Conservation (phyloP, 306 rosid genomes). For the Mimosa pudica region DNA sequence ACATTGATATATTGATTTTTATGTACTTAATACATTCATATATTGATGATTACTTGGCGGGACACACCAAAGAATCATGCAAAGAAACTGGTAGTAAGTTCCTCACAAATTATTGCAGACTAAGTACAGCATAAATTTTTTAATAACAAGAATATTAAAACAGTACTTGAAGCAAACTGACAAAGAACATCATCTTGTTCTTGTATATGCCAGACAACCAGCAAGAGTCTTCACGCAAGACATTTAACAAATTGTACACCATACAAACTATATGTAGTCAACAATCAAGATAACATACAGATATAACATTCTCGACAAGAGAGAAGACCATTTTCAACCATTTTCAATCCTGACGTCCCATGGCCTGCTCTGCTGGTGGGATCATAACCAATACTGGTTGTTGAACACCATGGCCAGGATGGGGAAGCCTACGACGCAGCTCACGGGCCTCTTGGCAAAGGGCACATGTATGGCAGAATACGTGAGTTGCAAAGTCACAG, state of each 20-base stretch:
- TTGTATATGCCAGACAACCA: slow-evolving; percentile 27
- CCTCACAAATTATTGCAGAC: slow-evolving; percentile 19
- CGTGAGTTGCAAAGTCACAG: slow-evolving; percentile 82
- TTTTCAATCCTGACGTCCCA: slow-evolving; percentile 75
- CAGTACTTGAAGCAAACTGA: slow-evolving; percentile 22
- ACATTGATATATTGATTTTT: not conserved
- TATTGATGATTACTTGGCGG: not conserved
- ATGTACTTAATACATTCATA: not conserved
- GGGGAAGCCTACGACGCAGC: slow-evolving; percentile 86
- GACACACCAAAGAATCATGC: slow-evolving; percentile 26
- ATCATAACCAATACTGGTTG: slow-evolving; percentile 77
- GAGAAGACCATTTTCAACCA: not conserved
- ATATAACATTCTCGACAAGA: slow-evolving; percentile 20
- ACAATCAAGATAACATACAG: slow-evolving; percentile 25
- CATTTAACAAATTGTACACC: slow-evolving; percentile 15
- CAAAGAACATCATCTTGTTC: slow-evolving; percentile 6
- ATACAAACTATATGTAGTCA: slow-evolving; percentile 19
- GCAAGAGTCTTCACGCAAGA: slow-evolving; percentile 20
- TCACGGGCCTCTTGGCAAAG: slow-evolving; percentile 99
- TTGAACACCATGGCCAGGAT: slow-evolving; percentile 86
- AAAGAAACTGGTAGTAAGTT: not conserved
- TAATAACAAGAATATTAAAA: slow-evolving; percentile 16
- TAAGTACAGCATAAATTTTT: not conserved
- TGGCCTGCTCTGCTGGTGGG: slow-evolving; percentile 85
- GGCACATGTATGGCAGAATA: slow-evolving; percentile 84